A percentile compares a stretch with the other conserved stretches of the same genome.
Conservation (phyloP, 2,329 filamentous ascomycete species). For the Balansia obtecta region DNA sequence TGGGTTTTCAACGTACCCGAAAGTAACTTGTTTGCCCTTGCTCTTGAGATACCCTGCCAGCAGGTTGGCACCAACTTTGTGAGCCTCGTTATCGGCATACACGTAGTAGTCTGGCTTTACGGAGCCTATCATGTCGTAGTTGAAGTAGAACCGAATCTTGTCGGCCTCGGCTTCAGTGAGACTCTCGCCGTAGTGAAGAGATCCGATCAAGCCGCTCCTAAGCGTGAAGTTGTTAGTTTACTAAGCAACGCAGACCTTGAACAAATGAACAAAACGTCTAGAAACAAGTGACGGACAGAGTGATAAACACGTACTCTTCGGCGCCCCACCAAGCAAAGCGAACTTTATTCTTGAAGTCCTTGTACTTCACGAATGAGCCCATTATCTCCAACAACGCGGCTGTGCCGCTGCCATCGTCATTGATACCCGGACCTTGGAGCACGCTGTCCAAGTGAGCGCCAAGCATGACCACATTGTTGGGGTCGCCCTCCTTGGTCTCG, state of each 20-base stretch:
- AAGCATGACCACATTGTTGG: slow-evolving; percentile 26
- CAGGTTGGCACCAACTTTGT: slow-evolving; percentile 19
- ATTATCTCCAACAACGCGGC: slow-evolving; percentile 24
- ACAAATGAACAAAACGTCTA: no score
- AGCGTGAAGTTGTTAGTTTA: not conserved
- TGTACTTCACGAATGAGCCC: slow-evolving; percentile 21
- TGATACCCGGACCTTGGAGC: slow-evolving; percentile 24
- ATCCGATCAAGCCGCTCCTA: slow-evolving; percentile 30
- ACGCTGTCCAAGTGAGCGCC: slow-evolving; percentile 28
- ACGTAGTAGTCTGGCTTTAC: slow-evolving; percentile 26
- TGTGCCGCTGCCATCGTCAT: slow-evolving; percentile 26
- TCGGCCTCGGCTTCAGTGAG: slow-evolving; percentile 26
- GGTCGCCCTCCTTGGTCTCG: slow-evolving; percentile 27
- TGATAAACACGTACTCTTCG: slow-evolving; percentile 20
- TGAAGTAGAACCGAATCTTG: slow-evolving; percentile 54
- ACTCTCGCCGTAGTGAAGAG: slow-evolving; percentile 25
- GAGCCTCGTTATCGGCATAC: slow-evolving; percentile 26
- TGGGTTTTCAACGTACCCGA: slow-evolving; percentile 10
- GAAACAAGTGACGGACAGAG: no score
- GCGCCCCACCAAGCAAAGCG: slow-evolving; percentile 28
- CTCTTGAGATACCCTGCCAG: slow-evolving; percentile 19
- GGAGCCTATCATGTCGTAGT: slow-evolving; percentile 59
- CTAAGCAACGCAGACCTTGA: no score
- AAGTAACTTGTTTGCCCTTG: slow-evolving; percentile 16
- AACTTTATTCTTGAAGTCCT: slow-evolving; percentile 25